Conservation (phyloP, 1,284 basidiomycete genomes). For the Rhodotorula mucilaginosa region DNA sequence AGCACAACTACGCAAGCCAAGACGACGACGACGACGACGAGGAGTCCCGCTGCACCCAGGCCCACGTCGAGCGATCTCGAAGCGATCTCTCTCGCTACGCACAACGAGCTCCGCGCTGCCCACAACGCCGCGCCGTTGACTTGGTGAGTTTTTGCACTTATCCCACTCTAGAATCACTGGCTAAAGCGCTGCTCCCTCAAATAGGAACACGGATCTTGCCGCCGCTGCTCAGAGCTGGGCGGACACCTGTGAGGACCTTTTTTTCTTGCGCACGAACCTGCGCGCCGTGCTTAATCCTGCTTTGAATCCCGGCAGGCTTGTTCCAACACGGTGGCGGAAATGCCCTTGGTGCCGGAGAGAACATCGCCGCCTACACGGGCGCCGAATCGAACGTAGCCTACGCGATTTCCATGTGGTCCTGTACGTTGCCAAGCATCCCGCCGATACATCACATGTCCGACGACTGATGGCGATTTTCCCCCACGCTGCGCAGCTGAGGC, state of each 20-base stretch:
- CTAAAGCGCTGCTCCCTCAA: background rate
- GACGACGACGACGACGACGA: background rate
- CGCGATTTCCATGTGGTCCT: constrained; percentile 8
- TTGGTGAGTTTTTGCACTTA: constrained; percentile 15
- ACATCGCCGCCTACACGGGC: constrained; percentile 11
- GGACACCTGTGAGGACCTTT: constrained; percentile 17
- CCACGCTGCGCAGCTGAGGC: constrained; percentile 7
- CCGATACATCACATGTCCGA: too few species aligned
- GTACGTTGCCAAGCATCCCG: background rate
- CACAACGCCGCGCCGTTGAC: constrained; percentile 17
- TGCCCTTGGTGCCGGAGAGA: constrained; percentile 22
- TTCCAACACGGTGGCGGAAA: constrained; percentile 22
- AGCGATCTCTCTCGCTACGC: constrained; percentile 11
- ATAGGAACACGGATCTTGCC: constrained; percentile 20
- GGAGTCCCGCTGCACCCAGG: background rate
- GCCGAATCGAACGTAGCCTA: background rate
- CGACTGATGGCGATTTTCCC: background rate
- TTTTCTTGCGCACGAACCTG: background rate
- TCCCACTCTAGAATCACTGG: background rate
- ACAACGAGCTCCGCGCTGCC: constrained; percentile 29
- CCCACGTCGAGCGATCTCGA: constrained; percentile 3
- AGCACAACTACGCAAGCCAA: background rate
- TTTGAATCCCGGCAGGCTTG: background rate
- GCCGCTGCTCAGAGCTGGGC: constrained; percentile 31
- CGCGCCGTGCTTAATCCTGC: background rate